Evolutionary conservation across 768 basidiomycete species (phyloP).

Genomic region (Naganishia friedmannii): DNA sequence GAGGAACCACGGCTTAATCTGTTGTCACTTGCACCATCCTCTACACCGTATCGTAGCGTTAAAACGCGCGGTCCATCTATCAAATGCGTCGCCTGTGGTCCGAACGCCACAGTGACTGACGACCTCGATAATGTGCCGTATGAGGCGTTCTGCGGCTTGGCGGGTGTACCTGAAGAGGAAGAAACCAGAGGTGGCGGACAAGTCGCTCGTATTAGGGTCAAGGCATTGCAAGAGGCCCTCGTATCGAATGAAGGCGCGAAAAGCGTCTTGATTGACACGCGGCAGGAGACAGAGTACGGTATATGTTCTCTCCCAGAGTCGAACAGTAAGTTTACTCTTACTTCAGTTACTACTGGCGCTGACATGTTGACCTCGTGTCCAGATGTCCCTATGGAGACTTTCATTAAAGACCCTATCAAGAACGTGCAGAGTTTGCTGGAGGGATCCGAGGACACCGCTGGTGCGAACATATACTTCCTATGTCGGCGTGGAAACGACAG

Average conservation of each 20-base stretch:
- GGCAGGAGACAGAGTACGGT: constrained; percentile 73
- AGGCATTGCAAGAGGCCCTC: constrained; percentile 52
- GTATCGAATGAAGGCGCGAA: constrained; percentile 1
- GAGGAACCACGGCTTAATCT: constrained; percentile 65
- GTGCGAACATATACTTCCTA: constrained; percentile 59
- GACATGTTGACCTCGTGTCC: constrained; percentile 13
- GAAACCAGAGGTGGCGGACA: constrained; percentile 46
- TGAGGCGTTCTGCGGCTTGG: constrained; percentile 75
- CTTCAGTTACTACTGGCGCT: neutral
- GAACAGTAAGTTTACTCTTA: constrained; percentile 59
- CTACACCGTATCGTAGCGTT: constrained; percentile 72
- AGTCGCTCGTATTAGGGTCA: constrained; percentile 34
- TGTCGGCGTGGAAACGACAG: constrained; percentile 93
- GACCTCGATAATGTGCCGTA: constrained; percentile 68
- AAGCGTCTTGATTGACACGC: constrained; percentile 69
- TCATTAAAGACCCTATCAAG: constrained; percentile 63
- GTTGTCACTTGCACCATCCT: constrained; percentile 26
- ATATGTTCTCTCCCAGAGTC: constrained; percentile 78
- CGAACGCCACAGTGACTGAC: constrained; percentile 50
- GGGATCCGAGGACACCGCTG: neutral
- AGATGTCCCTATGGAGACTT: constrained; percentile 72
- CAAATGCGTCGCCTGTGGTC: constrained; percentile 73
- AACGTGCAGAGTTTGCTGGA: constrained; percentile 42
- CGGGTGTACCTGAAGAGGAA: constrained; percentile 59
- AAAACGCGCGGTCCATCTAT: constrained; percentile 71